These are phyloP conservation scores for Tolypocladium guangdongense DNA, from an alignment of 2,329 filamentous ascomycete species.

Conservation along the genomic window DNA sequence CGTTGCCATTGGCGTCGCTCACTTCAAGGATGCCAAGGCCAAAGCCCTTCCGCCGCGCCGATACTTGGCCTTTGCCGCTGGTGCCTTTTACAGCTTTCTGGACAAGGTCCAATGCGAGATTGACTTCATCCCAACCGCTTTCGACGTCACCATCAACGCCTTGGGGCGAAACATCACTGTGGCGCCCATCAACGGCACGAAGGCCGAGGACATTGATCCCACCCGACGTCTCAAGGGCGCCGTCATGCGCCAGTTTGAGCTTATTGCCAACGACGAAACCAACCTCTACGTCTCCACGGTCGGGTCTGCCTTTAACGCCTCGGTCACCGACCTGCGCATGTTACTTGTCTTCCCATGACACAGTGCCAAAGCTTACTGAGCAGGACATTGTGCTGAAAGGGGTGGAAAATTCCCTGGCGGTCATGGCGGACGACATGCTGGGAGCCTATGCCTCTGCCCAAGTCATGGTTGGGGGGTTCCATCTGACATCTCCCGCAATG, in stretches of 20 bases:
- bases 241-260: not conserved
- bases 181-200: not conserved
- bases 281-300: not conserved
- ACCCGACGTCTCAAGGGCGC: not conserved
- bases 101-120: not conserved
- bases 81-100: not conserved
- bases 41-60: not conserved
- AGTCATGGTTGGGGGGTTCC: not conserved
- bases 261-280: not conserved
- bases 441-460: not conserved
- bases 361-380: not conserved
- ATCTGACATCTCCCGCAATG: not conserved
- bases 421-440: not conserved
- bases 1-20: not conserved
- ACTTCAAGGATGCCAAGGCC: not conserved
- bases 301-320: not conserved
- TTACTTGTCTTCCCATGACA: not conserved
- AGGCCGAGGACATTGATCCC: not conserved
- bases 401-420: not conserved
- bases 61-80: not conserved
- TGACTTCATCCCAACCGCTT: not conserved
- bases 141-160: not conserved
- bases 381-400: not conserved
- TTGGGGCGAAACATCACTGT: not conserved
- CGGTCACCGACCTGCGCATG: not conserved